These are phyloP conservation scores for Cornus florida DNA, from an alignment of 148 eudicot genomes.

Conservation along the genomic window DNA sequence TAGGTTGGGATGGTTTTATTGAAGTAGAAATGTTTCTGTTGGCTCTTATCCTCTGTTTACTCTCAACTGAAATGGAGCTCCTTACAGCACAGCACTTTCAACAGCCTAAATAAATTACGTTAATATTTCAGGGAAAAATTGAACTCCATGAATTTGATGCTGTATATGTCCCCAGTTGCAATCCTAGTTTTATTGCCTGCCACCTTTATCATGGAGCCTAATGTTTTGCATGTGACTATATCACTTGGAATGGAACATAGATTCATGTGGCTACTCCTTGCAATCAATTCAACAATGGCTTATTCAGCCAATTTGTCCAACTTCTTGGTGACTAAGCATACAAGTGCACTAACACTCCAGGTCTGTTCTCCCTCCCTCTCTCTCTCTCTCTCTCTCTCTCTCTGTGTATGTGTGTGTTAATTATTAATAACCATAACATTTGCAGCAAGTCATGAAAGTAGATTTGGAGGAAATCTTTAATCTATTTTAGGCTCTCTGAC, in stretches of 20 bases:
- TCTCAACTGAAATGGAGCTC: background rate
- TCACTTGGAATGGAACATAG: slow-evolving; percentile 59
- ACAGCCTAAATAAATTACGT: background rate
- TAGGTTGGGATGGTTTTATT: background rate
- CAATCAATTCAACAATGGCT: slow-evolving; percentile 78
- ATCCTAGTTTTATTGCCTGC: slow-evolving; percentile 81
- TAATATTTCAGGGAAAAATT: slow-evolving; percentile 74
- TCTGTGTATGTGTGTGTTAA: background rate
- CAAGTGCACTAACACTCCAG: slow-evolving; percentile 98
- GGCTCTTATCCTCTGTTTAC: background rate
- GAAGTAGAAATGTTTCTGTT: background rate
- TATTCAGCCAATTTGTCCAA: slow-evolving; percentile 94
- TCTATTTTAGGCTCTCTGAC: background rate
- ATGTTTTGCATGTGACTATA: slow-evolving; percentile 57
- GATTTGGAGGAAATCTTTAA: background rate
- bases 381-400: slow-evolving; percentile 5
- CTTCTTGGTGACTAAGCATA: slow-evolving; percentile 95
- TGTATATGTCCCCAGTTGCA: slow-evolving; percentile 94
- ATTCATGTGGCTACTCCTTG: slow-evolving; percentile 77
- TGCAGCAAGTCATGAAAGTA: background rate
- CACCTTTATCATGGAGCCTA: slow-evolving; percentile 87
- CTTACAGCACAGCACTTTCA: background rate
- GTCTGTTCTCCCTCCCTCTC: slow-evolving; percentile 37
- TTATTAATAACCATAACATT: too few species aligned
- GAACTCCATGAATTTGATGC: slow-evolving; percentile 92